Base-by-base conservation (phyloP, 805 yeast species). In the Tetrapisispora taiwanensis region DNA sequence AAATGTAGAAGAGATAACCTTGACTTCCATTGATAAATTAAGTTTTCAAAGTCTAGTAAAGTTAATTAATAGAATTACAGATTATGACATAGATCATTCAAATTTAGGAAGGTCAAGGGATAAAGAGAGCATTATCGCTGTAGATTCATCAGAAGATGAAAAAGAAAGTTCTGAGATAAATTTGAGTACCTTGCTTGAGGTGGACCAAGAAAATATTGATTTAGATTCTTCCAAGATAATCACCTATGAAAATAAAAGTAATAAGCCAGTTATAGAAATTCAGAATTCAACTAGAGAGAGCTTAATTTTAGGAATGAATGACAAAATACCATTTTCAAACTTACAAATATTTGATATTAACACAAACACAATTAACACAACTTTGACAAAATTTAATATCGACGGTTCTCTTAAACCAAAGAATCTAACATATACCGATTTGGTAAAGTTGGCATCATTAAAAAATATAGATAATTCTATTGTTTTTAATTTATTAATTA, bases 11-110 rank as follows among this genome's bases (percentile, higher is more conserved):
- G 70, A 67, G 4, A 67, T 79, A 2, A 54, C 87, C 7, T 58
- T 49, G 13, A 40, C 61, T 3, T 30, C 41, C 3, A 41, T 67
- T 1, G 22, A 43, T 4, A 72, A 70, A 32, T 54, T 63, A 5
- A 62, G 62, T 14, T 72, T 79, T 54, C 67, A 70, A 38, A 70
- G 66, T 13, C 52, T 79, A 37, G 51, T 74, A 5, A 67, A 66
- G 7, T 51, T 76, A 26, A 63, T 73, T 2, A 69, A 68, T 32
- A 54, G 63, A 7, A 72, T 83, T 26, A 68, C 78, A 1, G 89
- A 82, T 52, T 81, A 70, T 54, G 44, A 33, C 6, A n/a, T 7
- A 12, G n/a, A 43, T n/a, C 18, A 31, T n/a, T 4, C 4, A n/a
- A 10, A 17, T 15, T 28, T 7, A 10, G 18, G 15, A 27, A 5